These are phyloP conservation scores for Coprinellus aureogranulatus DNA, from an alignment of 768 basidiomycete genomes.

Conservation along the genomic window DNA sequence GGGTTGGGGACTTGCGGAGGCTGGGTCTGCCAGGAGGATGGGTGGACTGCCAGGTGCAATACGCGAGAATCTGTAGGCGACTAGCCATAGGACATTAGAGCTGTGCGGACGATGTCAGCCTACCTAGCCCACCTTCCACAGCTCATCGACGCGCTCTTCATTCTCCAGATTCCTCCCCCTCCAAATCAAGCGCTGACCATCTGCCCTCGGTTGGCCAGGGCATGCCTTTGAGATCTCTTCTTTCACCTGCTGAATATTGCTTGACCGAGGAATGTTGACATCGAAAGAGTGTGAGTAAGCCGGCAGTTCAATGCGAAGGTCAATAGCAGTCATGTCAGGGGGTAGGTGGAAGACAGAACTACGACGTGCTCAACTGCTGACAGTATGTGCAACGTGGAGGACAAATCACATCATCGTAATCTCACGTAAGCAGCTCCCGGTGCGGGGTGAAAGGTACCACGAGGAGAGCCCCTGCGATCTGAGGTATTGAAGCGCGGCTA, in stretches of 20 bases:
- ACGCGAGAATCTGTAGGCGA: constrained; percentile 54
- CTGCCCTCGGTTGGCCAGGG: constrained; percentile 59
- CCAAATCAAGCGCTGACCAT: constrained; percentile 79
- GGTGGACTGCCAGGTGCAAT: constrained; percentile 77
- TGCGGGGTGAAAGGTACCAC: no score
- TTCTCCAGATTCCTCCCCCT: constrained; percentile 66
- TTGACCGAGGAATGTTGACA: constrained; percentile 45
- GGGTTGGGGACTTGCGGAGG: constrained; percentile 40
- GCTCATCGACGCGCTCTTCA: constrained; percentile 58
- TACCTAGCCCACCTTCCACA: constrained; percentile 62
- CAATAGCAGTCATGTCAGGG: constrained; percentile 37
- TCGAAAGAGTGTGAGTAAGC: constrained; percentile 67
- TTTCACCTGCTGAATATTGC: constrained; percentile 65
- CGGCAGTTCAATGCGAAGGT: constrained; percentile 73
- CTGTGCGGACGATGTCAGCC: constrained; percentile 5
- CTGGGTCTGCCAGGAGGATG: constrained; percentile 64
- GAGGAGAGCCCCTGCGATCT: no score
- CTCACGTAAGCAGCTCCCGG: constrained; percentile 20
- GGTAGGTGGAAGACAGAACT: not conserved
- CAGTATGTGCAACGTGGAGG: constrained; percentile 25
- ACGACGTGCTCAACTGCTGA: not conserved
- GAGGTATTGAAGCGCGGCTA: no score
- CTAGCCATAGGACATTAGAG: constrained; percentile 33
- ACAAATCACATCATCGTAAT: constrained; percentile 17
- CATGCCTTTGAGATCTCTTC: constrained; percentile 59